These are phyloP conservation scores for Plasmodium fragile DNA, from an alignment of 169 alveolate genomes.

Conservation along the genomic window DNA sequence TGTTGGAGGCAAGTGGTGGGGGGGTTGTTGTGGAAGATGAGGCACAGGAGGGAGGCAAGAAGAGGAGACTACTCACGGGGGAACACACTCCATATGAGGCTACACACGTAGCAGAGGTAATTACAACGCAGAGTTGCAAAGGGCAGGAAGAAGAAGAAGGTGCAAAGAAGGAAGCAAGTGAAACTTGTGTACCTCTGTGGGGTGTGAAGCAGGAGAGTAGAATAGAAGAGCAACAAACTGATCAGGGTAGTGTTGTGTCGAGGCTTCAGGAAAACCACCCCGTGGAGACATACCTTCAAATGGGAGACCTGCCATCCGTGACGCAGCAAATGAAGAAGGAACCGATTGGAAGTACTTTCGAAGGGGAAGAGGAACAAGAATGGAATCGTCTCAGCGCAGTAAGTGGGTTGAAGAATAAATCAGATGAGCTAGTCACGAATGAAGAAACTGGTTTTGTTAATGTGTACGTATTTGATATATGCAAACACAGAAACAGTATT, in stretches of 20 bases:
- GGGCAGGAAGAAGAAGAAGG: background rate
- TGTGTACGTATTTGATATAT: constrained; percentile 51
- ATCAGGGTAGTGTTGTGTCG: background rate
- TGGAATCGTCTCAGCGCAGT: background rate
- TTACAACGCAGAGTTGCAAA: background rate
- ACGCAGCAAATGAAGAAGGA: background rate
- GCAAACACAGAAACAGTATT: constrained; percentile 68
- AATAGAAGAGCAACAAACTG: background rate
- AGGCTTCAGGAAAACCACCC: background rate
- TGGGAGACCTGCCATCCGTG: background rate
- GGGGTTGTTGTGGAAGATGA: background rate
- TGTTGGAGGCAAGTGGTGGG: background rate
- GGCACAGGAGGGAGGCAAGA: background rate
- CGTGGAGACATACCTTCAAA: background rate
- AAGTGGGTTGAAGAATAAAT: constrained; percentile 11
- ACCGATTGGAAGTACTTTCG: background rate
- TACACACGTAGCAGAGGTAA: background rate
- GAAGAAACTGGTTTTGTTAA: constrained; percentile 52
- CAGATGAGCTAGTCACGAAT: constrained; percentile 19
- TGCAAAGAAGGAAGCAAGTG: background rate
- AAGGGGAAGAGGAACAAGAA: background rate
- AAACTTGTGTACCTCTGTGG: background rate
- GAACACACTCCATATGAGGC: background rate
- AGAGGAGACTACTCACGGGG: background rate
- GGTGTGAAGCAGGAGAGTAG: background rate